Base-by-base conservation (phyloP, 768 basidiomycete genomes). In the Galerina sulciceps region DNA sequence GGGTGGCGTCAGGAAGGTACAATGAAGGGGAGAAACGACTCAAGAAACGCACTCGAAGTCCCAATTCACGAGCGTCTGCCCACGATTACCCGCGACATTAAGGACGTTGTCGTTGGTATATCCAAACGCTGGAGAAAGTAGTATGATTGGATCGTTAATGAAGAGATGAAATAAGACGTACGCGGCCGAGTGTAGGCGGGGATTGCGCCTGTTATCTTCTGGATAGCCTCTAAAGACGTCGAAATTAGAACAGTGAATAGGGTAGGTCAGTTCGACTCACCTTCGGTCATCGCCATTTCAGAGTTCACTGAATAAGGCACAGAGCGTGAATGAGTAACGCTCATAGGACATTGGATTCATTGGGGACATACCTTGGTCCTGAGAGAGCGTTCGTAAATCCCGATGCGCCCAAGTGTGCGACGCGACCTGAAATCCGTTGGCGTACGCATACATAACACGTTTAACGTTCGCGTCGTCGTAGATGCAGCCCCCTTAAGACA, bases 131-230 rank as follows among this genome's bases (percentile, higher is more conserved):
- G 34, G 3, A 42, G 15, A 20, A 45, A 22, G 5, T 9, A 22
- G 46, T 0, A 11, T 50, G 26, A 31, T 31, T 31, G 26, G 22
- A 41, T 17, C 22, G 20, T 13, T 14, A 23, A 40, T 23, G 14
- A 20, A 15, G 23, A 13, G 6, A 26, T 15, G 23, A 18, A 13
- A 5, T 10, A 31, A 20, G 14, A 67, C 69, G 57, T 55, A 75
- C 74, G 77, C 23, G 78, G 75, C 14, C 77, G 72, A 64, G 74
- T 71, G 54, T 72, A 73, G 0, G 76, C 74, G 6, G 75, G 75
- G 10, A 56, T 57, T 22, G 71, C 73, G n/a, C 76, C 76, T 35
- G 70, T 65, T 44, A 75, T 73, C 15, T 69, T 68, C 31, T 58
- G 35, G 3, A 75, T 53, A 3, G 74, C 73, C 57, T 65, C 73